Percentiles rank a stretch among this genome's conserved stretches.
phyloP scores from a whole-genome alignment of 257 asterid genomes.

The Forsythia viridissima region DNA sequence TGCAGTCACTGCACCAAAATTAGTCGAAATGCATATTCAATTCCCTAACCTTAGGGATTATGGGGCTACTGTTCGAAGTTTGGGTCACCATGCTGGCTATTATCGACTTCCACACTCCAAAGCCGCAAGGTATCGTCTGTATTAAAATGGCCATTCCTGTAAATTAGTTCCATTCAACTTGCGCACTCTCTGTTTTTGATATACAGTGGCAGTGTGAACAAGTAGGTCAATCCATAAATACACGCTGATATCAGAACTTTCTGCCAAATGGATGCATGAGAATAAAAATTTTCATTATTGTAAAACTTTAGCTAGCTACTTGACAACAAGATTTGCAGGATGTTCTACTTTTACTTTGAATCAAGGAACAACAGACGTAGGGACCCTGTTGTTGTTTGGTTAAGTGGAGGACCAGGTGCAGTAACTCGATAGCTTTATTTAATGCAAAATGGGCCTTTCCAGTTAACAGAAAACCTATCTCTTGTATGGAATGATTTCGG shows the following conservation, averaged over 20 bases:
- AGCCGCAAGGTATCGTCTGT: conserved; percentile 39
- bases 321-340: conserved; percentile 34
- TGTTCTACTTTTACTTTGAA: conserved; percentile 75
- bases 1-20: conserved; percentile 8
- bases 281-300: too few relatives aligned
- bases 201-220: too few relatives aligned
- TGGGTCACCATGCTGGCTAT: conserved; percentile 61
- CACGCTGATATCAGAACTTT: too few relatives aligned
- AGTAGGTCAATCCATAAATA: too few relatives aligned
- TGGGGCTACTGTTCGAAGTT: conserved; percentile 30
- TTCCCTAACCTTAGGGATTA: conserved; percentile 29
- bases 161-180: too few relatives aligned
- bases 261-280: too few relatives aligned
- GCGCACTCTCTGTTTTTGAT: too few relatives aligned
- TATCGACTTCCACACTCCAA: conserved; percentile 42
- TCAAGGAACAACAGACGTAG: conserved; percentile 47
- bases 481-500: conserved; percentile 65
- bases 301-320: too few relatives aligned
- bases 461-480: conserved; percentile 40
- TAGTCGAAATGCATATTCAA: conserved; percentile 39
- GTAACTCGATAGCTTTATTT: conserved; percentile 59
- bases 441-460: conserved; percentile 70
- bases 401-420: conserved; percentile 80
- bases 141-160: neutral
- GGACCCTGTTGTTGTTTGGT: conserved; percentile 67